Base-by-base conservation (phyloP, 768 basidiomycete genomes). In the Psilocybe tampanensis region DNA sequence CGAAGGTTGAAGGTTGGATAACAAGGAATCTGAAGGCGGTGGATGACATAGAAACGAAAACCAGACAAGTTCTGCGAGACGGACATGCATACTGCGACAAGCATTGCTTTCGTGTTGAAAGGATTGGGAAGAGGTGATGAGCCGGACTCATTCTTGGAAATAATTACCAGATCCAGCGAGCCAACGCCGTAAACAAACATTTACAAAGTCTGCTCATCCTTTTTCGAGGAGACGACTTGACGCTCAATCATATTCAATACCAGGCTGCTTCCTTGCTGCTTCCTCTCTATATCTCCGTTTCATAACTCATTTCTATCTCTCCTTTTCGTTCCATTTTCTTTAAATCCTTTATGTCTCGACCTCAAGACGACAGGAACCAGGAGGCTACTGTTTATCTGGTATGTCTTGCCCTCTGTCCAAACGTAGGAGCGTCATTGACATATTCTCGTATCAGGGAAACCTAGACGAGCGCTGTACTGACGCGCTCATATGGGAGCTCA, bases 401-500 rank as follows among this genome's bases (percentile, higher is more conserved):
- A 55, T 51, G 76, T 57, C n/a, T 8, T 47, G 2, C 11, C 2
- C 44, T 53, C 1, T 15, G 11, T 47, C n/a, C 12, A 47, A n/a
- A n/a, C n/a, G n/a, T n/a, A n/a, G 2, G 32, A 33, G 18, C n/a
- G 60, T 60, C 24, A 55, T 57, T 42, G 58, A 52, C 48, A 9
- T 58, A 11, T 32, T 13, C 52, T 22, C 15, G 39, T 32, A 2
- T 18, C 58, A 98, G 96, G 96, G 96, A 48, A 98, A 99, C 70
- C 84, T 99, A 24, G 96, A 98, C 70, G 97, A 98, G 73, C 84
- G 94, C 55, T 94, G 92, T 66, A 83, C 91, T 9, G 96, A 98
- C 71, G 93, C 95, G 29, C 80, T 98, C 54, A 80, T 98, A 52
- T 98, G 96, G 96, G 96, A 98, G 77, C 76, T 99, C 45, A 98